These are phyloP conservation scores for Phytopythium montanum DNA, from an alignment of 352 stramenopile species.

Conservation along the genomic window DNA sequence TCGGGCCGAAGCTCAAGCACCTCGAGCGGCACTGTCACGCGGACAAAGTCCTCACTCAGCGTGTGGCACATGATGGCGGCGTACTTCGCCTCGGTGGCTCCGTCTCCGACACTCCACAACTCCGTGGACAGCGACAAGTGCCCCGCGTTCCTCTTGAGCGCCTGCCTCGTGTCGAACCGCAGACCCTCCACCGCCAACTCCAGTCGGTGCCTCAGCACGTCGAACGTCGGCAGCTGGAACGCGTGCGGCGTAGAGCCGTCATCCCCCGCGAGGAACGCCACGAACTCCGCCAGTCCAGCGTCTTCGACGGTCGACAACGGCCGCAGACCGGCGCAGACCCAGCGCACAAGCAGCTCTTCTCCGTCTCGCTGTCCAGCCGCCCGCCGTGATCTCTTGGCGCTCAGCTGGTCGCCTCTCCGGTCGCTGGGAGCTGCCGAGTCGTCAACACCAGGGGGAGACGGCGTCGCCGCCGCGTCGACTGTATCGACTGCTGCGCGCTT, in stretches of 20 bases:
- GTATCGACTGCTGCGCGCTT: not conserved
- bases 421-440: not conserved
- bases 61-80: constrained; percentile 19
- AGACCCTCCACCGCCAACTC: constrained; percentile 32
- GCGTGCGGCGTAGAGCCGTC: not conserved
- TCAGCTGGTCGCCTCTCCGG: not conserved
- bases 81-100: constrained; percentile 2
- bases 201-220: constrained; percentile 25
- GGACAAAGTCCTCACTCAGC: constrained; percentile 28
- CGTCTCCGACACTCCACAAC: constrained; percentile 14
- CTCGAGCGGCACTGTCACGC: constrained; percentile 22
- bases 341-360: constrained; percentile 31
- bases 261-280: constrained; percentile 15
- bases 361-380: constrained; percentile 22
- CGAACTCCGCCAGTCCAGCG: constrained; percentile 24
- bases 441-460: not conserved
- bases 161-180: constrained; percentile 34
- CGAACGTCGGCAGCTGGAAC: constrained; percentile 22
- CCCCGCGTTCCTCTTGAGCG: constrained; percentile 24
- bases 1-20: constrained; percentile 15
- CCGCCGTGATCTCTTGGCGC: constrained; percentile 2
- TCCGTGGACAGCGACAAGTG: constrained; percentile 23
- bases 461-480: not conserved
- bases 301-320: constrained; percentile 31
- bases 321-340: constrained; percentile 32